Evolutionary conservation across 2,329 filamentous ascomycete genomes (phyloP).

Genomic region (Hysterium pulicare): DNA sequence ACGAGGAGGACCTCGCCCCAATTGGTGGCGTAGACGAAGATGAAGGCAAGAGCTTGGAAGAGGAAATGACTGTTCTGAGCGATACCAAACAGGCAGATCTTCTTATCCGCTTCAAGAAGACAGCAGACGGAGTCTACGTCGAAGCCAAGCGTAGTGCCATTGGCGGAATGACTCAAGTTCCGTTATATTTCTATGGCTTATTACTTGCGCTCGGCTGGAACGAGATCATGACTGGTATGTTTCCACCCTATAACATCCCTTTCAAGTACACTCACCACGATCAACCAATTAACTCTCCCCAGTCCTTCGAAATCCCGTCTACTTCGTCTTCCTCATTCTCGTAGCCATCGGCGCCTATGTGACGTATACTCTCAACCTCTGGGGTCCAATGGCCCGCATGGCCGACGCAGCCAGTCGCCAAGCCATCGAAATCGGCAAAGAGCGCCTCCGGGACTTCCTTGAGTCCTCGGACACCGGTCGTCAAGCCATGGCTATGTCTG

Average conservation of each 20-base stretch:
- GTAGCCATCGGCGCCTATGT: conserved; percentile 75
- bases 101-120: conserved; percentile 95
- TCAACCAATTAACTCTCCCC: too few species aligned
- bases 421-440: conserved; percentile 86
- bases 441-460: conserved; percentile 84
- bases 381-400: conserved; percentile 96
- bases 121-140: conserved; percentile 94
- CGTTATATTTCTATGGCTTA: conserved; percentile 89
- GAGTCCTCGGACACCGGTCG: conserved; percentile 81
- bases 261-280: too few species aligned
- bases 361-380: conserved; percentile 89
- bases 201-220: conserved; percentile 96
- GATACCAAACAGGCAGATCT: conserved; percentile 89
- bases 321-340: conserved; percentile 85
- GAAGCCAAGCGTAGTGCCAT: conserved; percentile 97
- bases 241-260: conserved; percentile 2
- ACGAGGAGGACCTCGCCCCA: conserved; percentile 83
- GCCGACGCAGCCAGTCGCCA: conserved; percentile 82
- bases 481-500: conserved; percentile 72
- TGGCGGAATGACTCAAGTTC: conserved; percentile 89
- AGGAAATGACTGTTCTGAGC: conserved; percentile 92
- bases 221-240: conserved; percentile 87
- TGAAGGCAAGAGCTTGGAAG: conserved; percentile 88
- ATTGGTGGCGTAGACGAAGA: conserved; percentile 95
- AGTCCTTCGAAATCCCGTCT: conserved; percentile 91